Evolutionary conservation across 208 protist species (phyloP).

Genomic region (Wallacemonas sp.): DNA sequence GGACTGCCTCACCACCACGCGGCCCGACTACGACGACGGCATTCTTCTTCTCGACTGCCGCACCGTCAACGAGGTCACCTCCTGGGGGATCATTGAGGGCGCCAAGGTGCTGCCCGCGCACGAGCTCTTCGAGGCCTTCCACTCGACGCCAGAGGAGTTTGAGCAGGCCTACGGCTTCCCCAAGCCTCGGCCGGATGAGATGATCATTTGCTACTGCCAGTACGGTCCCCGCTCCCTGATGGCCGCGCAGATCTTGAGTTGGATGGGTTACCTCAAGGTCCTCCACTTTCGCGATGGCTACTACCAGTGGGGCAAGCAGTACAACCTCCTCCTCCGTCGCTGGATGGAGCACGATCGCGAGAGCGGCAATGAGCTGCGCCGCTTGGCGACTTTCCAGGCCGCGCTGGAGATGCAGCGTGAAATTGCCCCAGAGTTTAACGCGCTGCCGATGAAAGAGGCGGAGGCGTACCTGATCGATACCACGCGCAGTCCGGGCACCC

Average conservation of each 20-base stretch:
- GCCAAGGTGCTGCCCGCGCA: conserved; percentile 83
- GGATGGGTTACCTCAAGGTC: conserved; percentile 79
- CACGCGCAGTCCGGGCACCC: conserved; percentile 64
- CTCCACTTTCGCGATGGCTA: conserved; percentile 83
- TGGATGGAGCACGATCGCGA: conserved; percentile 82
- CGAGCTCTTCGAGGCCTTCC: conserved; percentile 84
- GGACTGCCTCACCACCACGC: conserved; percentile 47
- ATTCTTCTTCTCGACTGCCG: conserved; percentile 82
- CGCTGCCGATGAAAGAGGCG: conserved; percentile 67
- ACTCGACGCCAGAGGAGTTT: conserved; percentile 75
- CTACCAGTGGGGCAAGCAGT: conserved; percentile 87
- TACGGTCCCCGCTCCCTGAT: conserved; percentile 80
- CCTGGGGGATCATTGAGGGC: conserved; percentile 84
- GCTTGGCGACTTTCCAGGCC: conserved; percentile 65
- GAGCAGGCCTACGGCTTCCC: conserved; percentile 69
- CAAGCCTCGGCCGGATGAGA: conserved; percentile 66
- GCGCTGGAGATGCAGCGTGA: conserved; percentile 74
- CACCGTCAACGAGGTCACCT: conserved; percentile 84
- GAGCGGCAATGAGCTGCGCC: conserved; percentile 70
- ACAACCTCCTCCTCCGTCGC: conserved; percentile 77
- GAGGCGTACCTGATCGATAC: conserved; percentile 62
- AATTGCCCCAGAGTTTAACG: conserved; percentile 82
- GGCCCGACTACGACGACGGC: conserved; percentile 77
- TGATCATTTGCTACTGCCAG: conserved; percentile 86
- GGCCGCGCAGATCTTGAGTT: conserved; percentile 84